Evolutionary conservation across 805 yeast genomes (phyloP).

Genomic region (Candida railenensis): DNA sequence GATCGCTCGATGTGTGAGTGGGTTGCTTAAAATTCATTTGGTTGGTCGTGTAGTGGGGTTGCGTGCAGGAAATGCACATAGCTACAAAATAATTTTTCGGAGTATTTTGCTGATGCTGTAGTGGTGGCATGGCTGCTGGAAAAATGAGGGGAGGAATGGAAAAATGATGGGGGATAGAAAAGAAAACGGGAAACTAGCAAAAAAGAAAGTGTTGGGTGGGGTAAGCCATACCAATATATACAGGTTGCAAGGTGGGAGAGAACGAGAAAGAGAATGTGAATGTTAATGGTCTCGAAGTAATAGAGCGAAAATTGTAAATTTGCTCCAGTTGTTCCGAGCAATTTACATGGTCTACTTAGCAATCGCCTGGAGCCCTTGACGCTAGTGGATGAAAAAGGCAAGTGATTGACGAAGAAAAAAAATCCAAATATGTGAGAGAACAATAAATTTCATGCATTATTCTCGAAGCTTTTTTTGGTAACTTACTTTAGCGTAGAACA

Average conservation of each 20-base stretch:
- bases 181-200: background rate
- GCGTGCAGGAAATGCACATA: background rate
- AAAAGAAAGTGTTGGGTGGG: background rate
- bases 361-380: no score
- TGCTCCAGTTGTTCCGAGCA: no score
- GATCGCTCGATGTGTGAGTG: background rate
- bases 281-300: background rate
- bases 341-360: no score
- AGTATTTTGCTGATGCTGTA: background rate
- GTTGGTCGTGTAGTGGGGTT: slow-evolving; percentile 1
- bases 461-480: background rate
- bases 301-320: no score
- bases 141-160: background rate
- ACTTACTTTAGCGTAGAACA: background rate
- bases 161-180: background rate
- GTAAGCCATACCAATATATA: background rate
- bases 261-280: no score
- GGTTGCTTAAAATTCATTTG: background rate
- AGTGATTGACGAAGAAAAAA: no score
- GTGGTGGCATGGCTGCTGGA: background rate
- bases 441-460: background rate
- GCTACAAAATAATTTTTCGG: background rate
- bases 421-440: background rate
- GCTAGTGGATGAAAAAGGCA: no score
- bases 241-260: no score